phyloP scores from a whole-genome alignment of 768 basidiomycete genomes.

The Lentinula lateritia region DNA sequence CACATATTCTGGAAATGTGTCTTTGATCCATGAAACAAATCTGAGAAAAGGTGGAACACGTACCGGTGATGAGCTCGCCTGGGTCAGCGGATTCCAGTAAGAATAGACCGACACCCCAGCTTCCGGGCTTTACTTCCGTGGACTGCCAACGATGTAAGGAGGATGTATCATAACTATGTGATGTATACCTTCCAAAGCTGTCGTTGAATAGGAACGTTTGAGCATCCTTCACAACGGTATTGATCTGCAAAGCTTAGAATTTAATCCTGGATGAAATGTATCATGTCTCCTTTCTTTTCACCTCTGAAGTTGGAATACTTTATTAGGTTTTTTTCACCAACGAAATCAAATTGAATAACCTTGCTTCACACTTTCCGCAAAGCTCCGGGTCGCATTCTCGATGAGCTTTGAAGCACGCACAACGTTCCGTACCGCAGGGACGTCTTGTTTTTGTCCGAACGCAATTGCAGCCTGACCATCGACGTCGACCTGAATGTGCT shows the following conservation, averaged over 20 bases:
- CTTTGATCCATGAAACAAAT: neutral
- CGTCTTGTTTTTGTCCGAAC: conserved; percentile 16
- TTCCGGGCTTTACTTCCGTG: conserved; percentile 36
- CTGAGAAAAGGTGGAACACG: neutral
- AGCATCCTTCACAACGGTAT: neutral
- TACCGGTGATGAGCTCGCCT: conserved; percentile 48
- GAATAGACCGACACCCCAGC: conserved; percentile 54
- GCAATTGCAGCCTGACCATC: conserved; percentile 57
- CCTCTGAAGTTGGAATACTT: neutral
- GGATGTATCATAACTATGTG: neutral
- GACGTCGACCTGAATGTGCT: conserved; percentile 39
- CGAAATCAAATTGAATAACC: conserved; percentile 24
- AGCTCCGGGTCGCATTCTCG: conserved; percentile 70
- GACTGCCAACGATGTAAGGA: conserved; percentile 21
- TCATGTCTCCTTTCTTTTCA: neutral
- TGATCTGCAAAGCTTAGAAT: neutral
- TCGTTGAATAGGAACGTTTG: conserved; percentile 45
- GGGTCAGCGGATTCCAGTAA: conserved; percentile 34
- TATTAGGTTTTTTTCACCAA: neutral
- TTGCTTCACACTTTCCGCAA: conserved; percentile 46
- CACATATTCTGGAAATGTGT: conserved; percentile 46
- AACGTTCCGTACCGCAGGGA: conserved; percentile 34
- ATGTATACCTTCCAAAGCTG: conserved; percentile 36
- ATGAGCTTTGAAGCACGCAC: conserved; percentile 43
- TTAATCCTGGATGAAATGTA: neutral